These are phyloP conservation scores for Globisporangium paroecandrum DNA, from an alignment of 352 stramenopile species.

Conservation along the genomic window DNA sequence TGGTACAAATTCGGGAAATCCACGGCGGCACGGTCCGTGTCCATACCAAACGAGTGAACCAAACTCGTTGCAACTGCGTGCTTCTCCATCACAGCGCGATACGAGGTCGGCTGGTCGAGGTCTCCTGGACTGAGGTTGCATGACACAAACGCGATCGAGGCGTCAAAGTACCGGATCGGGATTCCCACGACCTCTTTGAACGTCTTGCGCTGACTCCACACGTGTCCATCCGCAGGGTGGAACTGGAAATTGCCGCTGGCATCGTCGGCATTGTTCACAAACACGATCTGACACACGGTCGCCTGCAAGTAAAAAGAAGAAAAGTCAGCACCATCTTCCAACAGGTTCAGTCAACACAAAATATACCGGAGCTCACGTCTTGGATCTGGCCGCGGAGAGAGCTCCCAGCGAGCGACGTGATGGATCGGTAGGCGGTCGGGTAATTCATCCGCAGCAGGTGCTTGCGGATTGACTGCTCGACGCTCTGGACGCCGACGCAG, in stretches of 20 bases:
- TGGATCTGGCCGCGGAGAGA: slow-evolving; percentile 49
- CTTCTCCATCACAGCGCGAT: slow-evolving; percentile 40
- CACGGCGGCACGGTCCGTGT: slow-evolving; percentile 62
- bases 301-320: slow-evolving; percentile 32
- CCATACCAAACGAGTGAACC: slow-evolving; percentile 80
- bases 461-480: slow-evolving; percentile 65
- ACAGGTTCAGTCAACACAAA: too few species aligned
- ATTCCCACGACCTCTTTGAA: slow-evolving; percentile 80
- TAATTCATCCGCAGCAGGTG: slow-evolving; percentile 79
- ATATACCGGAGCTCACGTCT: slow-evolving; percentile 41
- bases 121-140: slow-evolving; percentile 50
- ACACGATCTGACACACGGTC: slow-evolving; percentile 78
- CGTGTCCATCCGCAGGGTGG: slow-evolving; percentile 55
- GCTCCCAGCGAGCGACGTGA: slow-evolving; percentile 76
- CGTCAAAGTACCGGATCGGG: slow-evolving; percentile 79
- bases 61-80: slow-evolving; percentile 56
- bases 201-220: slow-evolving; percentile 72
- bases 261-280: slow-evolving; percentile 83
- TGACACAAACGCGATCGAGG: slow-evolving; percentile 81
- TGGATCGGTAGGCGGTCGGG: slow-evolving; percentile 71
- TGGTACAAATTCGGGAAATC: slow-evolving; percentile 86
- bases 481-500: slow-evolving; percentile 55
- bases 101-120: slow-evolving; percentile 18
- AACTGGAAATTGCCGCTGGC: slow-evolving; percentile 78
- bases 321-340: neutral